Base-by-base conservation (phyloP, 1,139 yeast species). In the Zygoascus meyerae region DNA sequence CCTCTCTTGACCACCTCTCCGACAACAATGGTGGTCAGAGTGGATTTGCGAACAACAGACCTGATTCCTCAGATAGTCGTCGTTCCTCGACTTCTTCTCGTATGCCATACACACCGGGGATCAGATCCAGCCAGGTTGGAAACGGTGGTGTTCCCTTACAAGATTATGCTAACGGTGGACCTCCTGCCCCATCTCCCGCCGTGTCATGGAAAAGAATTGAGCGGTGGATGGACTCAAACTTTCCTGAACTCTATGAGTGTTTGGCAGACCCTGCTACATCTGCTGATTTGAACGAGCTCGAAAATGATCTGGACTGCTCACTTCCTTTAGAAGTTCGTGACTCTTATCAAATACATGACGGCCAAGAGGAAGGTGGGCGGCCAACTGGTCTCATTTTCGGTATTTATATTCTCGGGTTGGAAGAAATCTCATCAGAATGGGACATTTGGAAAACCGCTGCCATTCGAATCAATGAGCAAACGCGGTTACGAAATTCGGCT, bases 381-480 rank as follows among this genome's bases (percentile, higher is more conserved):
- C 87, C 89, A 16, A 77, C 84, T 2, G 95, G 95, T 3, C 70
- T 84, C 46, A 64, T 86, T 42, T 81, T 81, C 72, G 90, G 94
- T 17, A 71, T 83, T 59, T 77, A 81, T 3, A 71, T 85, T 44
- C 69, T 86, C 57, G 92, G 84, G 62, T 69, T 85, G 51, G 95
- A 85, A 62, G 72, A 78, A 48, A 75, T 84, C 47, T 74, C 79
- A 42, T 86, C 80, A 56, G 94, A 85, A 63, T 79, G 83, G 67
- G 69, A 73, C 33, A 74, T 82, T 49, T 86, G 95, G 95, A 75
- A 79, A 51, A 80, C 75, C 57, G 86, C 84, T 15, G 81, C 84
- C 26, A 70, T 62, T 30, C 47, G 60, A 21, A 46, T 66, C 41
- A 63, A 64, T 52, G 56, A 52, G 47, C 48, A 59, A 44, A 48